A percentile compares a stretch with the other conserved stretches of the same genome.
These are phyloP conservation scores for Cephalotrichum gorgonifer DNA, from an alignment of 2,329 filamentous ascomycete genomes.

Conservation along the genomic window DNA sequence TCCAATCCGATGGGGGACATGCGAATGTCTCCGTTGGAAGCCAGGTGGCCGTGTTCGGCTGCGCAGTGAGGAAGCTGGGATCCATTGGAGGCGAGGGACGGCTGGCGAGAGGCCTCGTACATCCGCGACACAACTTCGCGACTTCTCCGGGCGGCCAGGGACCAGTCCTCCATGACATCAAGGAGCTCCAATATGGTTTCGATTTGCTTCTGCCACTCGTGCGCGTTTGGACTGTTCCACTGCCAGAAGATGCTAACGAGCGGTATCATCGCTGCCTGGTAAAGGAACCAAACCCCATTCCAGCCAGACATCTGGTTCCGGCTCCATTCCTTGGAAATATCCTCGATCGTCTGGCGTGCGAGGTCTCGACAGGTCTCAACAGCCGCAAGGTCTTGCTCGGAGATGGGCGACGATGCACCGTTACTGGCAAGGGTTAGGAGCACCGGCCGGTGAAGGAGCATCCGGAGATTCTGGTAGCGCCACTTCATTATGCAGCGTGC, in stretches of 20 bases:
- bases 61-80: slow-evolving; percentile 18
- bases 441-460: slow-evolving; percentile 64
- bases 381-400: slow-evolving; percentile 54
- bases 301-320: slow-evolving; percentile 68
- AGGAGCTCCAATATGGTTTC: slow-evolving; percentile 50
- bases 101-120: slow-evolving; percentile 44
- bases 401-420: slow-evolving; percentile 32
- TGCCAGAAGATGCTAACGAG: slow-evolving; percentile 67
- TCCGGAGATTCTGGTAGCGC: slow-evolving; percentile 69
- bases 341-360: slow-evolving; percentile 60
- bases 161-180: slow-evolving; percentile 55
- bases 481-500: slow-evolving; percentile 70
- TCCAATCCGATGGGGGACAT: slow-evolving; percentile 43
- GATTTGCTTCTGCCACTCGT: slow-evolving; percentile 46
- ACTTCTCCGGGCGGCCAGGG: slow-evolving; percentile 50
- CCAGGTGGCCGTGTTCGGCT: slow-evolving; percentile 23
- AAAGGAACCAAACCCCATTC: slow-evolving; percentile 76
- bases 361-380: slow-evolving; percentile 60
- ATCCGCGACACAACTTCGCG: slow-evolving; percentile 54
- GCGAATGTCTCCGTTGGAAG: slow-evolving; percentile 30
- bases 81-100: slow-evolving; percentile 20
- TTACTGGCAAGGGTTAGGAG: slow-evolving; percentile 55
- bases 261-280: slow-evolving; percentile 71
- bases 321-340: slow-evolving; percentile 60
- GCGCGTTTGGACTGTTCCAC: slow-evolving; percentile 34